phyloP scores from a whole-genome alignment of 768 basidiomycete genomes.

The Russula compacta region DNA sequence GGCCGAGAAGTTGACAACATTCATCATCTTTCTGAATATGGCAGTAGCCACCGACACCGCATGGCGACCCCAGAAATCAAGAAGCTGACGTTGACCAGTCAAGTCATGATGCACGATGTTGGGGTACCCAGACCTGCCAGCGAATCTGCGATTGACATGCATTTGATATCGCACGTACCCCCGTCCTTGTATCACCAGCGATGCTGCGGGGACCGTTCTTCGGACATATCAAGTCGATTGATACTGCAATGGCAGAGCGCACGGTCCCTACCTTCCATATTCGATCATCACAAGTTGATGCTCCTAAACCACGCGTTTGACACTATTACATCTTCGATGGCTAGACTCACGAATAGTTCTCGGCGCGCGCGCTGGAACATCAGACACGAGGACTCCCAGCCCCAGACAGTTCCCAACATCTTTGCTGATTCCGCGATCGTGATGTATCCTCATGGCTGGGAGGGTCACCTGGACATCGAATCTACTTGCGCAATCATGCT shows the following conservation, averaged over 20 bases:
- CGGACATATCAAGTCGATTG: background rate
- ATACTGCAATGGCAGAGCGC: background rate
- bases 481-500: background rate
- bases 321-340: background rate
- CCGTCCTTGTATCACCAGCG: background rate
- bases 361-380: background rate
- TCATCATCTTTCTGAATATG: background rate
- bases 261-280: conserved; percentile 7
- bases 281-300: background rate
- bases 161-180: background rate
- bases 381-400: background rate
- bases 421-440: background rate
- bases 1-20: too few relatives aligned
- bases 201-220: background rate
- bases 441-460: background rate
- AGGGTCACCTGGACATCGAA: background rate
- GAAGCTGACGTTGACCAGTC: background rate
- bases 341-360: background rate
- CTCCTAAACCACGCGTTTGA: background rate
- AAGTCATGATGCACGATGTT: background rate
- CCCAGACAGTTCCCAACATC: background rate
- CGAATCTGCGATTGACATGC: background rate
- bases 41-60: background rate
- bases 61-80: background rate
- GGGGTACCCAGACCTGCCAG: background rate